phyloP scores from a whole-genome alignment of 2,329 filamentous ascomycete species.

The Neonectria neomacrospora region DNA sequence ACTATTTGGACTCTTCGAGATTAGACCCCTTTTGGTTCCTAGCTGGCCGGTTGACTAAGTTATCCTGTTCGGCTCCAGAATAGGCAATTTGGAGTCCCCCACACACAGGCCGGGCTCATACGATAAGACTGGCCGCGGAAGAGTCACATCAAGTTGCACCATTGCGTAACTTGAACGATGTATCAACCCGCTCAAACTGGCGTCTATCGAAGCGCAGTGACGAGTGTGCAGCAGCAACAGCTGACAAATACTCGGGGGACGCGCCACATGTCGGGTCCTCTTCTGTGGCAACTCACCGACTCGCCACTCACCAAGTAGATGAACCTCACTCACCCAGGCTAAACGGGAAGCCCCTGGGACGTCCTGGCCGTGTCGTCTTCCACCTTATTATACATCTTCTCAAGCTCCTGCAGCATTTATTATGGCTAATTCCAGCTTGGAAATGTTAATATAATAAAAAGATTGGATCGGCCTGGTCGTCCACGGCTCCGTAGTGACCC shows the following conservation, averaged over 20 bases:
- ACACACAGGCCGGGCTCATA: neutral
- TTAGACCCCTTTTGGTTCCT: neutral
- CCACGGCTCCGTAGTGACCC: no score
- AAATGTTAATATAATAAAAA: no score
- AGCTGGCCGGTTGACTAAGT: neutral
- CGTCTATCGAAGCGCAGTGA: neutral
- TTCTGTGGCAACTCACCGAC: no score
- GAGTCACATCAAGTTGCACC: neutral
- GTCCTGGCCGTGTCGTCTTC: no score
- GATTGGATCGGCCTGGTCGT: no score
- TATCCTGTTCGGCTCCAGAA: no score
- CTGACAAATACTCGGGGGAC: constrained; percentile 1
- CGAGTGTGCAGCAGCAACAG: neutral
- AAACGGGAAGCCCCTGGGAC: no score
- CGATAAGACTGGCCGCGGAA: neutral
- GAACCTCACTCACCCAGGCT: no score
- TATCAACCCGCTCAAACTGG: neutral
- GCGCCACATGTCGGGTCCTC: neutral
- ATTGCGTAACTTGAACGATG: neutral
- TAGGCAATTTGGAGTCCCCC: neutral
- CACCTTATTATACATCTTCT: no score
- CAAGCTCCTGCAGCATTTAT: no score
- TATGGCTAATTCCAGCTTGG: no score
- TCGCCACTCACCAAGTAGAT: no score
- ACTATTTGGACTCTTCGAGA: neutral